phyloP scores from a whole-genome alignment of 495 filamentous ascomycete genomes.

The Annulohypoxylon stygium region DNA sequence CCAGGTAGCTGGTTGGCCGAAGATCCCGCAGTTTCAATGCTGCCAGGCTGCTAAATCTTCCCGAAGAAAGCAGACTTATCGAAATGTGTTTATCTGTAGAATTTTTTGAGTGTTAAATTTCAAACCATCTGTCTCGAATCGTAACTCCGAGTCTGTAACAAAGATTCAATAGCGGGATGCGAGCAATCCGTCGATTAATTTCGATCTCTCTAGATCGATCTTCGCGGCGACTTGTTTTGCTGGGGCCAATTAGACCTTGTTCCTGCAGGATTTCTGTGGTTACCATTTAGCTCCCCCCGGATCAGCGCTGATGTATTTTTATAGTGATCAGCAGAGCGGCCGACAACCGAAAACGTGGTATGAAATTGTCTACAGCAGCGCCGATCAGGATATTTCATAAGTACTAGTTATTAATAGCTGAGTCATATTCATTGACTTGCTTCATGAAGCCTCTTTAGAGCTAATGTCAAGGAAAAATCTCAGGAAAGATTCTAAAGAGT shows the following conservation, averaged over 20 bases:
- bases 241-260: conserved; percentile 30
- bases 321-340: conserved; percentile 39
- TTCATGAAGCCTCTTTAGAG: neutral
- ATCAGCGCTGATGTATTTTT: conserved; percentile 34
- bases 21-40: neutral
- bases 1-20: neutral
- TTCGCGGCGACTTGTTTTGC: conserved; percentile 23
- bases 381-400: conserved; percentile 11
- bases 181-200: conserved; percentile 10
- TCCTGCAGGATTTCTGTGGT: conserved; percentile 44
- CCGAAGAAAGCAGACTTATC: neutral
- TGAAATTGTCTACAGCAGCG: conserved; percentile 15
- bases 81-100: neutral
- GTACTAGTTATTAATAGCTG: conserved; percentile 37
- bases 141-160: conserved; percentile 15
- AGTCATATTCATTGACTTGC: conserved; percentile 3
- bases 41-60: neutral
- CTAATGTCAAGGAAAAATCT: conserved; percentile 7
- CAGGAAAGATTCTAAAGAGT: neutral
- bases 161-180: conserved; percentile 15
- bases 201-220: conserved; percentile 43
- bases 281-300: conserved; percentile 43
- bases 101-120: neutral
- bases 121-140: conserved; percentile 1
- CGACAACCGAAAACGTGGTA: conserved; percentile 28